Evolutionary conservation across 164 flowering plant genomes (phyloP).

Genomic region (Buxus sempervirens): DNA sequence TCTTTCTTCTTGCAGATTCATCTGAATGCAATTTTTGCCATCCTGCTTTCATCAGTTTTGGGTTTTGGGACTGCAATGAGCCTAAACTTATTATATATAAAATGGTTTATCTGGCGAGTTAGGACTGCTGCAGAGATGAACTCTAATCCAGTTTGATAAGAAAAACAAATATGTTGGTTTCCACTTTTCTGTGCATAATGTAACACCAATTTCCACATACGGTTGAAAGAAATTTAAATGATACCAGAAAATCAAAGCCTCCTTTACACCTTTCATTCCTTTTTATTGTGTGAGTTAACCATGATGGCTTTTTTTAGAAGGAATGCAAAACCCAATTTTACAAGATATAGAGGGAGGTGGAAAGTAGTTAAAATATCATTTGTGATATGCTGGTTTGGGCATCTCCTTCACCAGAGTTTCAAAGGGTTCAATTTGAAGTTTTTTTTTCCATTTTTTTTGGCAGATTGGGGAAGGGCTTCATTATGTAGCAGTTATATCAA

Average conservation of each 20-base stretch:
- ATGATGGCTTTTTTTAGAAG: too few relatives aligned
- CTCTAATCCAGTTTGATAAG: constrained; percentile 33
- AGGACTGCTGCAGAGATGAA: constrained; percentile 14
- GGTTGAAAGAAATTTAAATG: neutral
- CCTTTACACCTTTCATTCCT: too few relatives aligned
- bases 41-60: constrained; percentile 42
- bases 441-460: too few relatives aligned
- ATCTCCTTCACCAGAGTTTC: too few relatives aligned
- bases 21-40: constrained; percentile 40
- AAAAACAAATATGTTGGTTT: neutral
- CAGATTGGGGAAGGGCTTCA: too few relatives aligned
- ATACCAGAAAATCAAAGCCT: neutral
- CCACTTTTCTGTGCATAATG: neutral
- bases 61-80: constrained; percentile 55
- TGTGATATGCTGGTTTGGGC: too few relatives aligned
- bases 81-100: constrained; percentile 47
- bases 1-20: constrained; percentile 38
- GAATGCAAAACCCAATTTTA: too few relatives aligned
- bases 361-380: too few relatives aligned
- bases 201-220: neutral
- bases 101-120: constrained; percentile 34
- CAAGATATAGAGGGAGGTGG: too few relatives aligned
- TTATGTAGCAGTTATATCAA: too few relatives aligned
- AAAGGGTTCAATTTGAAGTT: too few relatives aligned
- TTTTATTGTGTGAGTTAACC: too few relatives aligned